A percentile compares a stretch with the other conserved stretches of the same genome.
Evolutionary conservation across 495 filamentous ascomycete genomes (phyloP).

Genomic region (Penicillium simplicissimum): DNA sequence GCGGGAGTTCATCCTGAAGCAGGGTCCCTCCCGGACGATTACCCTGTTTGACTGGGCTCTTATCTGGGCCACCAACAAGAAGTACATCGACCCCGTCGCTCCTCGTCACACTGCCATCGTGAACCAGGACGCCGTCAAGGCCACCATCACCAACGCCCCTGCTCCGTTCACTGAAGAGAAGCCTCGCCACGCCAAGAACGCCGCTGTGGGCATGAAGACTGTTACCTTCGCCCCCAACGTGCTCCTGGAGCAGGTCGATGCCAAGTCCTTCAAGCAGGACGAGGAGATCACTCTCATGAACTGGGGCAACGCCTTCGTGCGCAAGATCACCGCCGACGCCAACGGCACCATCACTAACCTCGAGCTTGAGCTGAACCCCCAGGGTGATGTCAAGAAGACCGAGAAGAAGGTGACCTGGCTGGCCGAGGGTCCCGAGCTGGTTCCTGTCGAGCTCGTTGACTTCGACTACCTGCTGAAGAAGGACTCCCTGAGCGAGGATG

Average conservation of each 20-base stretch:
- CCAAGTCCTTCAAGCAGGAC: slow-evolving; percentile 72
- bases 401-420: slow-evolving; percentile 96
- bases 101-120: slow-evolving; percentile 81
- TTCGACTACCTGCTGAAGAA: slow-evolving; percentile 93
- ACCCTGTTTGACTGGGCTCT: slow-evolving; percentile 87
- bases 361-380: slow-evolving; percentile 77
- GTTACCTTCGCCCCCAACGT: slow-evolving; percentile 71
- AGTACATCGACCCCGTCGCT: slow-evolving; percentile 87
- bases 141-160: slow-evolving; percentile 67
- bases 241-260: slow-evolving; percentile 84
- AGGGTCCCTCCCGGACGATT: slow-evolving; percentile 86
- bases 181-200: slow-evolving; percentile 85
- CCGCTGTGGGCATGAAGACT: slow-evolving; percentile 79
- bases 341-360: slow-evolving; percentile 62
- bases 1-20: slow-evolving; percentile 89
- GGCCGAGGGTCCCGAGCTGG: slow-evolving; percentile 70
- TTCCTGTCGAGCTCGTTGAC: slow-evolving; percentile 82
- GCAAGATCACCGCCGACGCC: slow-evolving; percentile 63
- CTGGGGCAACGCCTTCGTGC: slow-evolving; percentile 91
- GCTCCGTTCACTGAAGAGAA: slow-evolving; percentile 69
- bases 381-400: slow-evolving; percentile 90
- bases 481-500: slow-evolving; percentile 81
- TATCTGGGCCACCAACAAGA: slow-evolving; percentile 96
- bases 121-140: slow-evolving; percentile 65
- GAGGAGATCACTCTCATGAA: slow-evolving; percentile 96